Evolutionary conservation across 345 rosid genomes (phyloP), one percentile per base, ranked within the genome.

Genomic region (Lepidium sativum): DNA sequence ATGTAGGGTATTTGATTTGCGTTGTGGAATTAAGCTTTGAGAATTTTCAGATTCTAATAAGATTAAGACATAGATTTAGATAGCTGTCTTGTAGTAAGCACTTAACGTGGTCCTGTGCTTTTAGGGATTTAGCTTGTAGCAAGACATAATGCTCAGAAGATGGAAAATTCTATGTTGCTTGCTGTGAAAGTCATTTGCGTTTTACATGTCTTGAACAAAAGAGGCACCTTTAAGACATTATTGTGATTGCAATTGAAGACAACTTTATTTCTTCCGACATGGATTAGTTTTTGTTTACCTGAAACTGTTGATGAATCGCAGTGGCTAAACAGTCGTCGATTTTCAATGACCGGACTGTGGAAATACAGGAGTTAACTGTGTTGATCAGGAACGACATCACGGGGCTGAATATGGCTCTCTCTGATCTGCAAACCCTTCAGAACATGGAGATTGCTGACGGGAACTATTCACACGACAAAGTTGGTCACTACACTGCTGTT

Each of bases 291-390:
- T 6, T 64, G 31, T 56, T 43, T 54, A 9, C 53, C 20, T 54
- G 44, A 2, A 64, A 52, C 51, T 68, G 17, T 43, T 60, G 50
- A 27, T 69, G 47, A 60, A 21, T 27, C 11, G 53, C 67, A 92
- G 94, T 89, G 85, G 89, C 88, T 2, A 92, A 84, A 63, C 82
- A 80, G 70, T 87, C 98, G 16, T 89, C 96, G 0, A 89, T 89
- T 82, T 92, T 92, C 70, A 80, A 87, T 74, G 97, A 92, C 75
- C 88, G 91, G 1, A 75, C 83, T 2, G 58, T 89, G 50, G 88
- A 89, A 50, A 92, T 92, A 77, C 91, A 92, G 65, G 92, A 92
- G 65, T 54, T 89, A 54, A 92, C 96, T 20, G 83, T 68, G 16
- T 68, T 92, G 81, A 83, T 89, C 55, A 92, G 89, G 83, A 81